Evolutionary conservation across 2,329 filamentous ascomycete species (phyloP).

Genomic region (Curvularia sp.): DNA sequence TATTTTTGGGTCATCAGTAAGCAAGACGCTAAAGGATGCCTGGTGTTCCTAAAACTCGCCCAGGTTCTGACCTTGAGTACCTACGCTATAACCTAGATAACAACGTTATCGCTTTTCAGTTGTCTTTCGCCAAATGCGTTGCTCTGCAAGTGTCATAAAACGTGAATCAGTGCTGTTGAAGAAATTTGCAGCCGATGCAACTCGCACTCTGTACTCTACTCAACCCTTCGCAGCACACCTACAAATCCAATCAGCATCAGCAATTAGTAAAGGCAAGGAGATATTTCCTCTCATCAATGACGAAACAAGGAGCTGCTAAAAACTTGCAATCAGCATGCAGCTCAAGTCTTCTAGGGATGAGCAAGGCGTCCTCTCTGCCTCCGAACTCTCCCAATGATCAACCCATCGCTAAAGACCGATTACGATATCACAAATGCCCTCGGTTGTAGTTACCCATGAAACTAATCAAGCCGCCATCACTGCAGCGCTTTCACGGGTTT

Average conservation of each 20-base stretch:
- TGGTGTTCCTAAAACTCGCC: background rate
- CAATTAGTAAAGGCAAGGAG: background rate
- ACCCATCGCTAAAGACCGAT: background rate
- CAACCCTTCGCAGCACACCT: slow-evolving; percentile 22
- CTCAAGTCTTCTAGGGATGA: background rate
- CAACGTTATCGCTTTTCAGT: background rate
- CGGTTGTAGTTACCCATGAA: background rate
- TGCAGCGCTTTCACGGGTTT: background rate
- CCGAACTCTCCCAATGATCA: background rate
- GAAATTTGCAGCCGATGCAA: slow-evolving; percentile 3
- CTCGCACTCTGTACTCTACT: slow-evolving; percentile 28
- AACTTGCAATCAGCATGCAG: background rate
- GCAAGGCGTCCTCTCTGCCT: background rate
- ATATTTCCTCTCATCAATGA: background rate
- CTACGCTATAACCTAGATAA: background rate
- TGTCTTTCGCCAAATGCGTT: background rate
- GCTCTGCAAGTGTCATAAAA: background rate
- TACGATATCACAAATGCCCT: background rate
- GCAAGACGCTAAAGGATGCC: background rate
- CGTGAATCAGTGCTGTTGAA: slow-evolving; percentile 18
- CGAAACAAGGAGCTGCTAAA: background rate
- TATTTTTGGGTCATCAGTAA: slow-evolving; percentile 12
- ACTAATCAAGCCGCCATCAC: background rate
- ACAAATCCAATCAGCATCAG: background rate
- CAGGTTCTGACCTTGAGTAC: background rate